Conservation (phyloP, 495 filamentous ascomycete species). For the Aspergillus nidulans region DNA sequence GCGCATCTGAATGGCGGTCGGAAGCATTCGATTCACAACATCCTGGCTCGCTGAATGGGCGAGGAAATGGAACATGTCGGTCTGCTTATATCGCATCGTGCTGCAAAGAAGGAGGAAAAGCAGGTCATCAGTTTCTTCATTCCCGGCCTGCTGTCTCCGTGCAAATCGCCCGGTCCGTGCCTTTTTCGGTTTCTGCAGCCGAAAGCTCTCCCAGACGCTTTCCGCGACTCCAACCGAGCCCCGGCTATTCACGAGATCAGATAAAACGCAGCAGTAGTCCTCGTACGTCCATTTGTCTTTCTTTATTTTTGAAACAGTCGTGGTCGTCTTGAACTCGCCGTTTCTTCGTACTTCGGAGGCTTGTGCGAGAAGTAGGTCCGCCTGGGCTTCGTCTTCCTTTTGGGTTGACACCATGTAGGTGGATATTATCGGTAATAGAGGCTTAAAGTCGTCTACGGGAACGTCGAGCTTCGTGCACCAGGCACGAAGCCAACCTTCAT, state of each 20-base stretch:
- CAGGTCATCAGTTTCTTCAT: constrained; percentile 7
- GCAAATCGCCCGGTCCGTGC: constrained; percentile 5
- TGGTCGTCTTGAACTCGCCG: constrained; percentile 2
- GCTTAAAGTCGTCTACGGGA: not conserved
- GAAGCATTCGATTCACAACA: constrained; percentile 6
- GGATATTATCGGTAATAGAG: not conserved
- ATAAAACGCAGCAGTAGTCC: constrained; percentile 6
- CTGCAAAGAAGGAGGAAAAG: constrained; percentile 1
- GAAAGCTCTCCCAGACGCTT: constrained; percentile 8
- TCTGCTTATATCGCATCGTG: constrained; percentile 7
- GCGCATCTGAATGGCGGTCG: constrained; percentile 7
- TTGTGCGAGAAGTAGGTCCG: constrained; percentile 6
- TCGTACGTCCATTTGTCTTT: constrained; percentile 15
- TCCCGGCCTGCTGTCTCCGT: constrained; percentile 3
- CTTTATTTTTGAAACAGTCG: not conserved
- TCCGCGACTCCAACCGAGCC: constrained; percentile 5
- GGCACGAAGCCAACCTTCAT: constrained; percentile 10
- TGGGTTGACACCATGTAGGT: not conserved
- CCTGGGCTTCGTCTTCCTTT: constrained; percentile 4
- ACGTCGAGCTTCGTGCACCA: constrained; percentile 6
- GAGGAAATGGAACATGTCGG: constrained; percentile 9
- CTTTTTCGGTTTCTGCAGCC: constrained; percentile 10
- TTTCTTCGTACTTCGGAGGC: constrained; percentile 11
- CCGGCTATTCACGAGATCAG: not conserved
- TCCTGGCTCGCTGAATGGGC: constrained; percentile 6